Conservation (phyloP, 148 eudicot genomes). For the Polygonum maritimum region DNA sequence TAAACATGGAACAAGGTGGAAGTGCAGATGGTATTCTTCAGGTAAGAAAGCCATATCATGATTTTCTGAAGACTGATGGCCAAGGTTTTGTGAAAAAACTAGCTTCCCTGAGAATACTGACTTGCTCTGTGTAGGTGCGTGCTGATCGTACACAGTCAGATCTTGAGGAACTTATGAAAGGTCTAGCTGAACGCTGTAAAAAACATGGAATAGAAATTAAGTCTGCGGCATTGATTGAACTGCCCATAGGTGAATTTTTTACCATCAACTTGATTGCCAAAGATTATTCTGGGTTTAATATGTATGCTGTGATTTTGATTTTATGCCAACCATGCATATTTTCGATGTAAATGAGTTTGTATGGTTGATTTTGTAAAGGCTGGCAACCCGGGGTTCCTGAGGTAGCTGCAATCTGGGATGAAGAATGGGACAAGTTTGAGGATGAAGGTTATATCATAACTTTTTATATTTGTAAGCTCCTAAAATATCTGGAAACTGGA, state of each 20-base stretch:
- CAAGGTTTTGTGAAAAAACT: neutral
- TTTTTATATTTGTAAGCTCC: neutral
- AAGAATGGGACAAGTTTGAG: conserved; percentile 99
- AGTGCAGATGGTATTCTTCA: conserved; percentile 99
- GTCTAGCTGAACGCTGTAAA: conserved; percentile 79
- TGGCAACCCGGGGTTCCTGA: conserved; percentile 97
- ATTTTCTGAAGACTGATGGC: neutral
- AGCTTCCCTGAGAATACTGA: conserved; percentile 5
- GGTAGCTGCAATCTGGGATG: conserved; percentile 87
- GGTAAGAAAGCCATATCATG: conserved; percentile 28
- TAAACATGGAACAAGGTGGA: conserved; percentile 96
- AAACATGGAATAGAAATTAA: conserved; percentile 70
- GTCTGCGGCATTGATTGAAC: conserved; percentile 73
- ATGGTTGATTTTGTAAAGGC: conserved; percentile 35
- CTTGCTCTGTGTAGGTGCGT: conserved; percentile 53
- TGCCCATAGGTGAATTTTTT: conserved; percentile 48
- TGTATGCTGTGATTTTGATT: neutral
- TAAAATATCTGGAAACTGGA: neutral
- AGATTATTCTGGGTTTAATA: neutral
- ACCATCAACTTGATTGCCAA: neutral
- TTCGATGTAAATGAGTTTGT: conserved; percentile 7
- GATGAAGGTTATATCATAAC: conserved; percentile 56
- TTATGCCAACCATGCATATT: conserved; percentile 2
- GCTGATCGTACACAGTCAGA: conserved; percentile 94
- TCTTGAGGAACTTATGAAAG: conserved; percentile 85